phyloP scores from a whole-genome alignment of 2,329 filamentous ascomycete genomes.

The Curvularia lunata region DNA sequence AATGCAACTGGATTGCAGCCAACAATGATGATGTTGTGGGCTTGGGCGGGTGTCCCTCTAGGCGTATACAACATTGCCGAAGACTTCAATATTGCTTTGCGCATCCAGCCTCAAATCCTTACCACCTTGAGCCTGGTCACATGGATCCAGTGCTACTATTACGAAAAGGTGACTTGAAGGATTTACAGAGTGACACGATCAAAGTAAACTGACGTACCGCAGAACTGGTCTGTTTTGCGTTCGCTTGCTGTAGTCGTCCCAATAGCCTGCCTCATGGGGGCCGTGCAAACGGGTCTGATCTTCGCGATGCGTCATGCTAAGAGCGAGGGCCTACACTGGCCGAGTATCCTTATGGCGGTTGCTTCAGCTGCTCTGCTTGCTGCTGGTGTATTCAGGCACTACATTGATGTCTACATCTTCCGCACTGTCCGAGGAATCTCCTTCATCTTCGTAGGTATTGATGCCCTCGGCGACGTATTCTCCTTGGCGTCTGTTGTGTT shows the following conservation, averaged over 20 bases:
- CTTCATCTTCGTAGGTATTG: conserved; percentile 73
- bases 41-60: conserved; percentile 70
- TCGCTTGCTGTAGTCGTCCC: conserved; percentile 58
- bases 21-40: conserved; percentile 76
- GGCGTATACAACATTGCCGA: conserved; percentile 66
- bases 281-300: conserved; percentile 65
- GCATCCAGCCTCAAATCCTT: conserved; percentile 64
- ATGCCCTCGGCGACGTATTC: conserved; percentile 71
- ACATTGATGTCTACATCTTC: conserved; percentile 71
- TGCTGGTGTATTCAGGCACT: conserved; percentile 70
- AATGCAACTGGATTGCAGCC: conserved; percentile 69
- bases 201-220: neutral
- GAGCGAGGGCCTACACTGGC: conserved; percentile 61
- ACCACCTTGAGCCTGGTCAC: conserved; percentile 59
- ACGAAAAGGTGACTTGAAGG: conserved; percentile 49
- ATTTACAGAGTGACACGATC: too few relatives aligned
- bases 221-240: conserved; percentile 61
- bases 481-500: conserved; percentile 70
- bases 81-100: conserved; percentile 60
- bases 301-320: conserved; percentile 59
- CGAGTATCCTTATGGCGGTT: conserved; percentile 69
- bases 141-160: conserved; percentile 64
- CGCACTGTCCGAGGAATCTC: conserved; percentile 73
- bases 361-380: conserved; percentile 68
- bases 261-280: conserved; percentile 64